These are phyloP conservation scores for Schizochytrium sp. DNA, from an alignment of 108 stramenopile genomes.

Conservation along the genomic window DNA sequence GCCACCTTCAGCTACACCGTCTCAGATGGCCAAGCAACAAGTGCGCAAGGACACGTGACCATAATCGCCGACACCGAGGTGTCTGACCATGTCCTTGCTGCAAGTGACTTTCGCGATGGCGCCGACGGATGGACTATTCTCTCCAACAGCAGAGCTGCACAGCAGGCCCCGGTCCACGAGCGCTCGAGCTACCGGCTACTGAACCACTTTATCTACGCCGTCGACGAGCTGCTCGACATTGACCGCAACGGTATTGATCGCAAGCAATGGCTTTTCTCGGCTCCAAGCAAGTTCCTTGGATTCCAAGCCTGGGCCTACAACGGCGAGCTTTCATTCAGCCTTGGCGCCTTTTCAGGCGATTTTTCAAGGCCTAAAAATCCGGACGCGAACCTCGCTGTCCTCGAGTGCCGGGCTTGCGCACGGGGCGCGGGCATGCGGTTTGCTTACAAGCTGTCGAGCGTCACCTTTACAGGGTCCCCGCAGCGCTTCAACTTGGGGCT, in stretches of 20 bases:
- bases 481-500: slow-evolving; percentile 35
- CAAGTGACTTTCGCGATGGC: slow-evolving; percentile 34
- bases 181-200: slow-evolving; percentile 36
- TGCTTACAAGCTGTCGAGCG: slow-evolving; percentile 38
- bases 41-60: slow-evolving; percentile 42
- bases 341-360: slow-evolving; percentile 57
- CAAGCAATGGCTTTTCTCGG: slow-evolving; percentile 51
- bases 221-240: slow-evolving; percentile 45
- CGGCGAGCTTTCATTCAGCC: slow-evolving; percentile 44
- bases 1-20: slow-evolving; percentile 47
- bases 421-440: slow-evolving; percentile 41
- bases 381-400: slow-evolving; percentile 42
- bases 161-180: slow-evolving; percentile 40
- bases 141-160: slow-evolving; percentile 24
- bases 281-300: slow-evolving; percentile 42
- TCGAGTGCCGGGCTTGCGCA: slow-evolving; percentile 45
- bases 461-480: slow-evolving; percentile 34
- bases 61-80: slow-evolving; percentile 33
- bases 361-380: slow-evolving; percentile 34
- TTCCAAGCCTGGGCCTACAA: slow-evolving; percentile 54
- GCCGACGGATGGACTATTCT: slow-evolving; percentile 41
- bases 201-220: slow-evolving; percentile 50
- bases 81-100: slow-evolving; percentile 25
- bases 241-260: slow-evolving; percentile 33
- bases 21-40: slow-evolving; percentile 28